A percentile compares a stretch with the other conserved stretches of the same genome.
Conservation (phyloP, 116 monocot species). For the Iris pallida region DNA sequence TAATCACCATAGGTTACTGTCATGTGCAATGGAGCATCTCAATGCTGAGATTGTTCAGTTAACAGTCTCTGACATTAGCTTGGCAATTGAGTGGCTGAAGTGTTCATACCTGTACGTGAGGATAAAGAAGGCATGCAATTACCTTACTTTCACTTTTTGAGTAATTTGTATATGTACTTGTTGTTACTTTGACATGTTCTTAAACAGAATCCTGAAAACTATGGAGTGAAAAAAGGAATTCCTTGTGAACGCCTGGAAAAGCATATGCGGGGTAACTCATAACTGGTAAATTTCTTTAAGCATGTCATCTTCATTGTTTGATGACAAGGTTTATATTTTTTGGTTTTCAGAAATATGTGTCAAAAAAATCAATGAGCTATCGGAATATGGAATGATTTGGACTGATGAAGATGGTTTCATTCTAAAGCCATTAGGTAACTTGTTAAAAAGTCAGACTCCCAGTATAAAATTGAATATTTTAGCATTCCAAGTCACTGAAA, state of each 20-base stretch:
- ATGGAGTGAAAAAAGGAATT: conserved; percentile 76
- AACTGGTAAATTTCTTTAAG: not conserved
- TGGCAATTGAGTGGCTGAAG: conserved; percentile 99
- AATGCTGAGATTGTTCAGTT: conserved; percentile 93
- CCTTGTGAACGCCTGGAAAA: conserved; percentile 63
- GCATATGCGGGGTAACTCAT: conserved; percentile 72
- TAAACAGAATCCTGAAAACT: conserved; percentile 90
- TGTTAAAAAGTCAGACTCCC: not conserved
- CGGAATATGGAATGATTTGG: conserved; percentile 84
- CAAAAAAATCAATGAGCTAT: conserved; percentile 76
- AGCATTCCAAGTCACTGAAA: too few species aligned
- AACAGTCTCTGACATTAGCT: conserved; percentile 80
- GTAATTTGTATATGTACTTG: not conserved
- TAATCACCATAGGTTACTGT: conserved; percentile 48
- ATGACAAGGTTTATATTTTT: not conserved
- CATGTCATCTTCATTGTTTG: not conserved
- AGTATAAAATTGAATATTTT: too few species aligned
- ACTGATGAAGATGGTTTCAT: conserved; percentile 95
- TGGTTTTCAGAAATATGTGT: conserved; percentile 81
- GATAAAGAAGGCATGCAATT: conserved; percentile 69
- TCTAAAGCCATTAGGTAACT: conserved; percentile 80
- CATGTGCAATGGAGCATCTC: conserved; percentile 86
- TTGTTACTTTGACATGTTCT: conserved; percentile 6
- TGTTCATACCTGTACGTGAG: conserved; percentile 92
- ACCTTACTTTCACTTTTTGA: conserved; percentile 3